A percentile compares a stretch with the other conserved stretches of the same genome.
These are phyloP conservation scores for Purpureocillium lavendulum DNA, from an alignment of 2,329 filamentous ascomycete species.

Conservation along the genomic window DNA sequence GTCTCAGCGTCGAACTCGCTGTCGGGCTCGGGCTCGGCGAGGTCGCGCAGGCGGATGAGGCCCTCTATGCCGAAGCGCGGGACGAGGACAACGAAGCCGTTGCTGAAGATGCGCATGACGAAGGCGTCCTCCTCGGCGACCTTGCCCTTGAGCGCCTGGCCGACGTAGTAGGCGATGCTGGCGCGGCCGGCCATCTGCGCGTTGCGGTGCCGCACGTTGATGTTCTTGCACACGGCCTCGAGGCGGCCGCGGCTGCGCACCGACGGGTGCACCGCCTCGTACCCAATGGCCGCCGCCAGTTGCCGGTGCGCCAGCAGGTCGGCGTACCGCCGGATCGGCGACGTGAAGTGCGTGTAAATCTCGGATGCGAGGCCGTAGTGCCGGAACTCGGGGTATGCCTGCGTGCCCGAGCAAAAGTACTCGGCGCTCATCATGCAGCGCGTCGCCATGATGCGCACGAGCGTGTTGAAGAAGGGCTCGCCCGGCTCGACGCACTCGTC, in stretches of 20 bases:
- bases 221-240: constrained; percentile 93
- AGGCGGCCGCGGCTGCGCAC: constrained; percentile 77
- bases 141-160: constrained; percentile 79
- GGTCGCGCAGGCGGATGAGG: constrained; percentile 76
- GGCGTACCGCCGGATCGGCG: constrained; percentile 94
- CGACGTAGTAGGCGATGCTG: constrained; percentile 95
- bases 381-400: constrained; percentile 87
- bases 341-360: constrained; percentile 99
- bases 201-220: constrained; percentile 95
- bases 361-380: constrained; percentile 95
- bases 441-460: constrained; percentile 94
- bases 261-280: constrained; percentile 75
- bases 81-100: constrained; percentile 94
- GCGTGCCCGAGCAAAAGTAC: constrained; percentile 93
- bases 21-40: constrained; percentile 70
- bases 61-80: constrained; percentile 94
- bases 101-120: constrained; percentile 94
- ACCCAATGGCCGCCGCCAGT: constrained; percentile 89
- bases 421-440: constrained; percentile 99
- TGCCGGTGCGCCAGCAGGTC: constrained; percentile 91
- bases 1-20: constrained; percentile 79
- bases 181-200: constrained; percentile 92
- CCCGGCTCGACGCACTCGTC: constrained; percentile 71
- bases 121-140: constrained; percentile 82
- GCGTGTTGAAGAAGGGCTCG: constrained; percentile 96